A percentile compares a stretch with the other conserved stretches of the same genome.
phyloP scores from a whole-genome alignment of 345 rosid genomes.

The Cochlearia excelsa region DNA sequence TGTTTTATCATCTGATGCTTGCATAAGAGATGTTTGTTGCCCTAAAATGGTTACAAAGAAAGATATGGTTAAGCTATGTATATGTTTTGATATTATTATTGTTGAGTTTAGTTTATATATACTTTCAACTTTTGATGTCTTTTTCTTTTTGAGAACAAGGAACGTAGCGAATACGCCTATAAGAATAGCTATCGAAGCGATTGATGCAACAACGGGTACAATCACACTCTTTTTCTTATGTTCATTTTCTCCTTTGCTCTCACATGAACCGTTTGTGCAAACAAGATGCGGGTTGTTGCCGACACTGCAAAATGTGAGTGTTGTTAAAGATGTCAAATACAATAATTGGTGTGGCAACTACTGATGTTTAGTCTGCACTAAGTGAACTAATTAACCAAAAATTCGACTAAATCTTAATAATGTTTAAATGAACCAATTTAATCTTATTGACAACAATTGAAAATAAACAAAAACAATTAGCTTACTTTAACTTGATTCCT shows the following conservation, averaged over 20 bases:
- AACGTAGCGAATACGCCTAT: not conserved
- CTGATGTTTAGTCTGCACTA: no score
- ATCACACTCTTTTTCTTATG: slow-evolving; percentile 3
- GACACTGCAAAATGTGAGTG: not conserved
- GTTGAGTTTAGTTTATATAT: not conserved
- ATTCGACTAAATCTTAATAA: no score
- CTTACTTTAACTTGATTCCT: slow-evolving; percentile 9
- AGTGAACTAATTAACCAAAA: not conserved
- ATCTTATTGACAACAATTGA: no score
- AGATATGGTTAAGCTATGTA: not conserved
- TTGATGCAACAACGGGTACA: slow-evolving; percentile 25
- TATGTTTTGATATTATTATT: not conserved
- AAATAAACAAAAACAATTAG: not conserved
- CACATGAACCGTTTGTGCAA: not conserved
- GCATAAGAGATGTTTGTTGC: slow-evolving; percentile 18
- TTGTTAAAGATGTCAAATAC: not conserved
- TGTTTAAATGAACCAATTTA: no score
- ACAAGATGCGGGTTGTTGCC: slow-evolving; percentile 9
- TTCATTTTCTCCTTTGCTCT: not conserved
- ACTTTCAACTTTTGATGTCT: slow-evolving; percentile 4
- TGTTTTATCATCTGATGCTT: slow-evolving; percentile 1
- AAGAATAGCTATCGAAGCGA: not conserved
- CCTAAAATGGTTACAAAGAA: not conserved
- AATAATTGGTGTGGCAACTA: no score
- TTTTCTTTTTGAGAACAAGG: not conserved